Evolutionary conservation across 208 protist species (phyloP), one percentile per base, ranked within the genome.

Genomic region (Leptomonas pyrrhocoris): DNA sequence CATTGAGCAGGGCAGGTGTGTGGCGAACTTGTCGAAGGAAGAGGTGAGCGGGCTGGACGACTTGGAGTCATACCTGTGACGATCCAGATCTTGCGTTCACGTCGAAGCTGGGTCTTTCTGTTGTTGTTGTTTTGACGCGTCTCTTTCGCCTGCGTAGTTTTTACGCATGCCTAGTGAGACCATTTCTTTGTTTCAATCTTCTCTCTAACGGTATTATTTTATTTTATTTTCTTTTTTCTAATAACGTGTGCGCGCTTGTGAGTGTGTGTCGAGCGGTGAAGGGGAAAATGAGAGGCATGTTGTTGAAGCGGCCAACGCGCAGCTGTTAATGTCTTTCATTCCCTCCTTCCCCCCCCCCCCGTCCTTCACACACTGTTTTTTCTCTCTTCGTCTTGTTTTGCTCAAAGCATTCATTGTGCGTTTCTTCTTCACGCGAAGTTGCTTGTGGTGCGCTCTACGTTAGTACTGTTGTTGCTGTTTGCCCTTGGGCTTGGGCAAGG

Each of bases 1-100:
- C 25, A 83, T 94, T 56, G 84, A 89, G 28, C 58, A 80, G 36
- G 84, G 84, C 34, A 21, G 59, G 21, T 85, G 80, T 53, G 77
- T 86, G 16, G 84, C 84, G 7, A 68, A 79, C 55, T 57, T 89
- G 51, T 80, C 77, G 11, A 85, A 74, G 60, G 80, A 83, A 31
- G 73, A 85, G 53, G 80, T 86, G 15, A 67, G 50, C 27, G 57
- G 50, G 8, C 49, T 89, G 38, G 68, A 89, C 25, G 84, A 89
- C 50, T 53, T 89, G 68, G 72, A 89, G 65, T 83, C 80, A 13
- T 84, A 83, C 49, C 64, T 89, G 40, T 89, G 42, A 71, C 25
- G 28, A 12, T 12, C 25, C 25, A 9, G 7, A 19, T 15, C 23
- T 27, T 19, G 23, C 19, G 51, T 16, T 19, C 28, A 28, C 12